phyloP scores from a whole-genome alignment of 768 basidiomycete species.

The Tylopilus felleus region DNA sequence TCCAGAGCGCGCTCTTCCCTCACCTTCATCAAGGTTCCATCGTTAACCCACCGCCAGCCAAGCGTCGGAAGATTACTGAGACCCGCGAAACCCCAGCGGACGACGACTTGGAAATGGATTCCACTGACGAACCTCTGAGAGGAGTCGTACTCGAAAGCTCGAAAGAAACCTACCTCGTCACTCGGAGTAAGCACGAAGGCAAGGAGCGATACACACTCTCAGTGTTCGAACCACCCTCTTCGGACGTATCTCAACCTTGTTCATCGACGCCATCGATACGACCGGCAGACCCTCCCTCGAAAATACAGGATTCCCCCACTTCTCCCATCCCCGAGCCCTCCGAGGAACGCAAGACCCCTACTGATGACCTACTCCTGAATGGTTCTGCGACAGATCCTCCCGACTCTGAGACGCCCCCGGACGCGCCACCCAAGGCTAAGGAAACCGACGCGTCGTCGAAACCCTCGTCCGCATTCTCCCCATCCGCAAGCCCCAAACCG shows the following conservation, averaged over 20 bases:
- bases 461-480: background rate
- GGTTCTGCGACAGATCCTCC: slow-evolving; percentile 1
- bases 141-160: slow-evolving; percentile 28
- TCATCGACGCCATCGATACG: background rate
- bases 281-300: background rate
- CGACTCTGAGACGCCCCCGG: background rate
- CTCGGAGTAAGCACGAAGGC: slow-evolving; percentile 7
- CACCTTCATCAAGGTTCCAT: slow-evolving; percentile 16
- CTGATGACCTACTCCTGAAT: background rate
- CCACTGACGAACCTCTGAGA: slow-evolving; percentile 5
- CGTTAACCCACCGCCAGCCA: slow-evolving; percentile 16
- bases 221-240: slow-evolving; percentile 4
- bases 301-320: slow-evolving; percentile 1
- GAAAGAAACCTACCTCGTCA: slow-evolving; percentile 22
- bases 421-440: background rate
- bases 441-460: background rate
- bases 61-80: slow-evolving; percentile 27
- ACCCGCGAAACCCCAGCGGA: slow-evolving; percentile 6
- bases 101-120: slow-evolving; percentile 9
- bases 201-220: slow-evolving; percentile 19
- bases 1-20: slow-evolving; percentile 47
- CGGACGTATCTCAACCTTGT: background rate
- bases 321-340: background rate
- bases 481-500: background rate
- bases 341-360: background rate